phyloP scores from a whole-genome alignment of 495 filamentous ascomycete genomes.

The Penicillium cosmopolitanum region DNA sequence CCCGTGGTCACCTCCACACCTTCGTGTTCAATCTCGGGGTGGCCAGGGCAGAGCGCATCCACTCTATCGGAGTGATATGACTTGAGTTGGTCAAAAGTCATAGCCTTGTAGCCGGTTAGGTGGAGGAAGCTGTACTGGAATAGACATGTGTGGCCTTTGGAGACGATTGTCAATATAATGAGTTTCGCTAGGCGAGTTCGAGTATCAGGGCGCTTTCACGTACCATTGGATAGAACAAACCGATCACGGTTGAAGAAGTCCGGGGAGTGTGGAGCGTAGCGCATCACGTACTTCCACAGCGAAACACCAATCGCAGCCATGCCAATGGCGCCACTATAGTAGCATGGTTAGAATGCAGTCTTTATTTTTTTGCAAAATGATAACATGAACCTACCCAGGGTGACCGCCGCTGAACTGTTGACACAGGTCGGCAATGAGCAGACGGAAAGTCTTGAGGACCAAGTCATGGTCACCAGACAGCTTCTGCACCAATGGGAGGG shows the following conservation, averaged over 20 bases:
- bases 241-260: conserved; percentile 88
- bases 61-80: conserved; percentile 59
- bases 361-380: background rate
- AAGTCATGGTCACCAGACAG: conserved; percentile 43
- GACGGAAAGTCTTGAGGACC: conserved; percentile 55
- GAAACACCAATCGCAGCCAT: conserved; percentile 91
- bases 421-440: conserved; percentile 61
- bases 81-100: conserved; percentile 63
- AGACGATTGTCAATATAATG: background rate
- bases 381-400: conserved; percentile 47
- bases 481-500: conserved; percentile 28
- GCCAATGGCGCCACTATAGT: conserved; percentile 70
- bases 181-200: background rate
- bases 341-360: background rate
- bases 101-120: conserved; percentile 59
- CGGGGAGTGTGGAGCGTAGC: conserved; percentile 90
- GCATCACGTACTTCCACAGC: conserved; percentile 91
- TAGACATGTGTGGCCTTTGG: conserved; percentile 59
- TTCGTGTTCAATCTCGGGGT: conserved; percentile 64
- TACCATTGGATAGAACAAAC: conserved; percentile 75
- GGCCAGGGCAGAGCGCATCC: conserved; percentile 59
- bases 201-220: background rate
- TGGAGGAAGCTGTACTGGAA: conserved; percentile 64
- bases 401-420: conserved; percentile 63
- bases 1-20: conserved; percentile 67